Evolutionary conservation across 2,329 filamentous ascomycete genomes (phyloP).

Genomic region (Apiospora malaysiana): DNA sequence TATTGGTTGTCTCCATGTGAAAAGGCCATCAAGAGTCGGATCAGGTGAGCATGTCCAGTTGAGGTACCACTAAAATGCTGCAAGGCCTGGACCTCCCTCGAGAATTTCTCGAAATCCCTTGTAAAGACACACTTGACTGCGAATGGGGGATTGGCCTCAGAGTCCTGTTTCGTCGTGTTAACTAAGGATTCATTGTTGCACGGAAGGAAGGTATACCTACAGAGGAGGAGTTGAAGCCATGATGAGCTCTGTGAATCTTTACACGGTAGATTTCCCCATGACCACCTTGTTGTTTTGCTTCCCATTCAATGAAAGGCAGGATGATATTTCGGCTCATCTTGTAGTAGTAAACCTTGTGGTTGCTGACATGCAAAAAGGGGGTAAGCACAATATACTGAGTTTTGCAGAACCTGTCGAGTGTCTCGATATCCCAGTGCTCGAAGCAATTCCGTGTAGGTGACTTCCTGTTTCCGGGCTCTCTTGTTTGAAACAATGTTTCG

Average conservation of each 20-base stretch:
- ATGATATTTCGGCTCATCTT: background rate
- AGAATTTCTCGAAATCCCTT: background rate
- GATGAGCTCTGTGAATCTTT: background rate
- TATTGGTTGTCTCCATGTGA: background rate
- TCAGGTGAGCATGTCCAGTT: background rate
- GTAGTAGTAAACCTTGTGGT: constrained; percentile 14
- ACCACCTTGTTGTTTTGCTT: background rate
- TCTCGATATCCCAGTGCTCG: background rate
- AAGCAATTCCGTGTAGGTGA: background rate
- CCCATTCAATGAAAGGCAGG: constrained; percentile 12
- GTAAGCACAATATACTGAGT: constrained; percentile 12
- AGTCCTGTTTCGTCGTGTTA: background rate
- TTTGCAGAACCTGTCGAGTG: background rate
- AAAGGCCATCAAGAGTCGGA: background rate
- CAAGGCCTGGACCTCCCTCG: background rate
- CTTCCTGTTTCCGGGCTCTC: background rate
- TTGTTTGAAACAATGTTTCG: too few relatives aligned
- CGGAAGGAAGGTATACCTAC: background rate
- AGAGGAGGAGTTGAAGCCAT: background rate
- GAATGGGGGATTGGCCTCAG: background rate
- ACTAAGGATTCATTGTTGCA: too few relatives aligned
- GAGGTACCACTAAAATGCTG: background rate
- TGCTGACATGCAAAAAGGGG: constrained; percentile 14
- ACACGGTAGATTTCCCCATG: background rate
- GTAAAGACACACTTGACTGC: background rate